Percentiles rank a stretch among this genome's conserved stretches.
phyloP scores from a whole-genome alignment of 2,329 filamentous ascomycete species.

The Phyllachora maydis region DNA sequence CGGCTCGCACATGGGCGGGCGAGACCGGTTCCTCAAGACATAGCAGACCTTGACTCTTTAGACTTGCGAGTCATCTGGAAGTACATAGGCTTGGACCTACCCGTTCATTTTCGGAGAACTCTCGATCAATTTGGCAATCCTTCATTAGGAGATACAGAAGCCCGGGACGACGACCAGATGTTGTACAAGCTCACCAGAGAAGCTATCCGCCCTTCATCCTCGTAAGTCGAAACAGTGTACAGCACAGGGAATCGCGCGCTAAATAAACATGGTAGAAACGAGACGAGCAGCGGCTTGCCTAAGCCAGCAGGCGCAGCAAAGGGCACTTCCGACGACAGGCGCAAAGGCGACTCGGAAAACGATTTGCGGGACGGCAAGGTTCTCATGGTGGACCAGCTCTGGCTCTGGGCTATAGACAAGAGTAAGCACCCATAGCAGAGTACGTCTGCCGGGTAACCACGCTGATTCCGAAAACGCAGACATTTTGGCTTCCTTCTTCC shows the following conservation, averaged over 20 bases:
- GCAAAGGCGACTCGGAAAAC: constrained; percentile 8
- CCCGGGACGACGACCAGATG: constrained; percentile 45
- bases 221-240: too few species aligned
- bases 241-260: constrained; percentile 3
- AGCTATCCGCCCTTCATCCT: too few species aligned
- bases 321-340: too few species aligned
- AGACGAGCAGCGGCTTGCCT: too few species aligned
- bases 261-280: too few species aligned
- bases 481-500: constrained; percentile 33
- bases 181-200: constrained; percentile 43
- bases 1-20: constrained; percentile 31
- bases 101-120: constrained; percentile 38
- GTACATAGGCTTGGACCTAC: constrained; percentile 37
- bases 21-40: constrained; percentile 29
- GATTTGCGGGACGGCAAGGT: constrained; percentile 26
- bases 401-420: constrained; percentile 36
- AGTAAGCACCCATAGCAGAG: constrained; percentile 14
- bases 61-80: constrained; percentile 42
- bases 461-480: constrained; percentile 15
- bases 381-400: constrained; percentile 47
- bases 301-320: constrained; percentile 3
- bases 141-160: constrained; percentile 35
- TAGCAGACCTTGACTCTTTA: constrained; percentile 31
- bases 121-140: constrained; percentile 45
- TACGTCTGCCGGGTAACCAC: fast-evolving